Evolutionary conservation across 257 asterid genomes (phyloP), one percentile per base, ranked within the genome.

Genomic region (Jaltomata sinuosa): DNA sequence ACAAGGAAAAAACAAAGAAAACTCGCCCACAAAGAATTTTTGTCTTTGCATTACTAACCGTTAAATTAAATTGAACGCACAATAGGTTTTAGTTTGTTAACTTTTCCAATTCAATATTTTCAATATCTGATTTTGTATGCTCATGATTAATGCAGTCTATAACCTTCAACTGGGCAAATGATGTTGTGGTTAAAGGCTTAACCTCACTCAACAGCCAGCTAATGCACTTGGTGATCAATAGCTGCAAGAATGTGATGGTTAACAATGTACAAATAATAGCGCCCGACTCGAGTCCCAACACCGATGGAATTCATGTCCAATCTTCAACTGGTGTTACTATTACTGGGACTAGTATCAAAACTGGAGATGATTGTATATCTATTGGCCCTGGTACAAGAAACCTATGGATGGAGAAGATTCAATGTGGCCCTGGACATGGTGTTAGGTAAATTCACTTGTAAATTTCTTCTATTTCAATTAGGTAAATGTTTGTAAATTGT

Each of bases 351-450:
- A 49, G 80, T 34, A 91, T 93, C 15, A 82, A 86, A 54, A 93
- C 97, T 0, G 95, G 95, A 1, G 95, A 93, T 42, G 97, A 93
- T 25, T 93, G 95, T 52, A 79, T 90, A 61, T 93, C 97, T 57
- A 87, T 93, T 62, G 97, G 95, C 38, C 95, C 97, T 1, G 93
- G 93, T 12, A 89, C 95, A 1, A 86, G 49, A 65, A 91, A 93
- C 15, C 59, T 93, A 82, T 93, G 92, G 93, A 90, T 93, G 89
- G 93, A 91, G 29, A 85, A 85, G 40, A 89, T 90, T 74, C 87
- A 83, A 21, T 93, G 97, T 29, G 96, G 96, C 38, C 97, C 95
- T 6, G 98, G 98, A 45, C 94, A 94, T 57, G 98, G 98, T n/a
- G 86, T 92, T 50, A 92, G 97, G 97, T 91, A 85, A 25, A 52